Base-by-base conservation (phyloP, 768 basidiomycete genomes). In the Termitomyces eurrhizus region DNA sequence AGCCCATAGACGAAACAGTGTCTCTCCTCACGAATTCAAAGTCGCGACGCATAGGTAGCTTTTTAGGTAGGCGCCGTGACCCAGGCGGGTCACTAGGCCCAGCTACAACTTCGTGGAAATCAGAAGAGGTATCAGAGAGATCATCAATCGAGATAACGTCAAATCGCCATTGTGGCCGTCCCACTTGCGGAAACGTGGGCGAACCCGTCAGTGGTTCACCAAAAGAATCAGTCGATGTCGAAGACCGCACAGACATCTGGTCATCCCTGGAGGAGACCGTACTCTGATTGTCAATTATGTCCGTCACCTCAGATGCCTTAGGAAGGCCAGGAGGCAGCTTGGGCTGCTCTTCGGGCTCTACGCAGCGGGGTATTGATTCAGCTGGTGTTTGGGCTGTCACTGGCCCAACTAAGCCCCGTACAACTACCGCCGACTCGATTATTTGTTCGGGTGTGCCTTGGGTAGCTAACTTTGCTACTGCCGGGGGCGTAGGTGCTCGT, bases 61-160 rank as follows among this genome's bases (percentile, higher is more conserved):
- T 84, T 29, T 85, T 80, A 7, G 78, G 75, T 0, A 74, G 74
- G 63, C 80, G 83, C 52, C 83, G 78, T 37, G 88, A 70, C n/a
- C 85, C 86, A 8, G 82, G 79, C 0, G 80, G 82, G 1, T 73
- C 72, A 36, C 78, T 68, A 5, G 77, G 77, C 3, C 66, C 74
- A 39, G 70, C 49, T 58, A 33, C 50, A 13, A 36, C 76, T 12
- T 64, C 73, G 21, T 79, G 76, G 35, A 75, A 70, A 44, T 85
- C 80, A 1, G 89, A 90, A 14, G 88, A 89, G 1, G 83, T 81
- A 68, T 92, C 90, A 1, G 90, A 92, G n/a, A 92, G 73, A 44
- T 92, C 91, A 67, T 92, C 90, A 51, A 92, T 84, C 7, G 89
- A 88, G 24, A 87, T 87, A 50, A 91, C 81, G 60, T 92, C 88